Base-by-base conservation (phyloP, 139 green algal species). In the Yamagishiella unicocca region DNA sequence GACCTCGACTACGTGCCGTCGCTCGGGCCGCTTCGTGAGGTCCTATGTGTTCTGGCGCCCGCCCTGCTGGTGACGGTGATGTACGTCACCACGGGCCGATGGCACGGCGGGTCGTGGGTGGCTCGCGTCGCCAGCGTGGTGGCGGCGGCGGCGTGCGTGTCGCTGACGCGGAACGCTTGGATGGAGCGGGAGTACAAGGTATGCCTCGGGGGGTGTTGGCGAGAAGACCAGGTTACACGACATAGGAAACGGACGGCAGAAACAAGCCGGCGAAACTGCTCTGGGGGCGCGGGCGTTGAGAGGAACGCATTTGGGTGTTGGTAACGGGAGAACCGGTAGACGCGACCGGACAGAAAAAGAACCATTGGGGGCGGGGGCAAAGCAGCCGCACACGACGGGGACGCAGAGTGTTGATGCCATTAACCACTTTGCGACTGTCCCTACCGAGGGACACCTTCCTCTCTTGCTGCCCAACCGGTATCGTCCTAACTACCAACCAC, bases 161-260 rank as follows among this genome's bases (percentile, higher is more conserved):
- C 62, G 43, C 80, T 86, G 29, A 14, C 81, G 17, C 84, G 93
- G 7, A 76, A n/a, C 4, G 46, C 46, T 9, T 53, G 91, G 46
- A 21, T 94, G 66, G 93, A 96, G 82, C 42, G 71, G 19, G 70
- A 83, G 22, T 95, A 91, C 68, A 86, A 91, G 88, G 91, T 93
- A 50, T 24, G 38, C 74, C n/a, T 72, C 53, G 25, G n/a, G n/a
- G n/a, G n/a, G n/a, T n/a, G n/a, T n/a, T n/a, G n/a, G n/a, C n/a
- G n/a, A n/a, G n/a, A n/a, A n/a, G n/a, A n/a, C n/a, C n/a, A n/a
- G n/a, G n/a, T n/a, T n/a, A n/a, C n/a, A n/a, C n/a, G n/a, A n/a
- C n/a, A n/a, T n/a, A n/a, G n/a, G n/a, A n/a, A n/a, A n/a, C n/a
- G n/a, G n/a, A n/a, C n/a, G n/a, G n/a, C n/a, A n/a, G n/a, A n/a